Base-by-base conservation (phyloP, 345 rosid species). In the Microthlaspi erraticum region DNA sequence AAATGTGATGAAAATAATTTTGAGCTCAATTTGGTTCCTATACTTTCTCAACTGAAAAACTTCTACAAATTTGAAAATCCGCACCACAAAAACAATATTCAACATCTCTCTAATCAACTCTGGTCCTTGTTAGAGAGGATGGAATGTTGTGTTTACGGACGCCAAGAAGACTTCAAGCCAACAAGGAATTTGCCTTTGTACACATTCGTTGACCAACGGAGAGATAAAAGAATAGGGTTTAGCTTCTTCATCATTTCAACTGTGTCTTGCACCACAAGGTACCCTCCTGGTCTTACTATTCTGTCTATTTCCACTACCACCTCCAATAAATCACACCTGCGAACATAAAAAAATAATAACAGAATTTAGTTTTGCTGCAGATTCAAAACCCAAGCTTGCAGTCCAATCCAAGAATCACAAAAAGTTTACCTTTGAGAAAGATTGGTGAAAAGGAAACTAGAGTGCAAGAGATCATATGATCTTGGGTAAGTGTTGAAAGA, bases 261-360 rank as follows among this genome's bases (percentile, higher is more conserved):
- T 2, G 85, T 82, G 50, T 93, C 97, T 78, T 91, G 96, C 26
- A 91, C 76, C 77, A 91, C 60, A 68, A 89, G 53, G 39, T 84
- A 88, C 51, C 97, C 96, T 53, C 93, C 96, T 5, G 97, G 96
- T 63, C 97, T 81, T 69, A 89, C 55, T 41, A 91, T 73, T 42
- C 97, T 88, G 63, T 93, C 96, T 66, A 93, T 85, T 78, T 93
- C 98, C 45, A 42, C 86, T 29, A 73, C 91, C 56, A 89, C 78
- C 10, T 78, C 88, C 67, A 74, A 23, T 37, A 85, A 71, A 34
- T 86, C 83, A 64, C 98, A 93, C 77, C 98, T 93, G 83, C 45
- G 0, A 37, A 46, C 8, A 18, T 0, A n/a, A 29, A 60, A 60
- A 60, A 11, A 9, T 43, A 12, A 9, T 33, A 36, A 39, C 55